A percentile compares a stretch with the other conserved stretches of the same genome.
Evolutionary conservation across 2,329 filamentous ascomycete genomes (phyloP).

Genomic region (Colletotrichum sp.): DNA sequence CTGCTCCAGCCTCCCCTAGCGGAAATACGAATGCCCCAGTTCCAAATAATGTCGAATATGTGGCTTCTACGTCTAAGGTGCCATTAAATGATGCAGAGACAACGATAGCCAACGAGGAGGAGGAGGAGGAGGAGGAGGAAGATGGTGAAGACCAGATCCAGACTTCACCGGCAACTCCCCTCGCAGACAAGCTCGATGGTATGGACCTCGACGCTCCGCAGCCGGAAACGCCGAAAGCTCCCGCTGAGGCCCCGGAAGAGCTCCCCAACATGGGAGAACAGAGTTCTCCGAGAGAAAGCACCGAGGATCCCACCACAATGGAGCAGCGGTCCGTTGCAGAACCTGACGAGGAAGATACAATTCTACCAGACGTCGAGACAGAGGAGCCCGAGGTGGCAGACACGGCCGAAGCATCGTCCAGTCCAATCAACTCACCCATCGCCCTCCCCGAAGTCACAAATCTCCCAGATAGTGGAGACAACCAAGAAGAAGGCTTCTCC

Average conservation of each 20-base stretch:
- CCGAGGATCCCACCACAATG: not conserved
- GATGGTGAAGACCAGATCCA: not conserved
- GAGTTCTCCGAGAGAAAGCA: not conserved
- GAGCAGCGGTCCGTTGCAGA: not conserved
- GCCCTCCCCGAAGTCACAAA: not conserved
- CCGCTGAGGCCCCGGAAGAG: not conserved
- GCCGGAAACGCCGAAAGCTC: not conserved
- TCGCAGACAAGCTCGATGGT: not conserved
- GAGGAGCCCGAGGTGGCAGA: rapidly evolving
- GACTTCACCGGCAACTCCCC: not conserved
- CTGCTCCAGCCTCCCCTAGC: not conserved
- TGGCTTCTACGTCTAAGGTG: not conserved
- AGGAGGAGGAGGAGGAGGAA: not conserved
- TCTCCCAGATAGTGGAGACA: not conserved
- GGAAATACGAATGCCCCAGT: not conserved
- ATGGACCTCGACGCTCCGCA: not conserved
- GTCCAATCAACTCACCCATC: not conserved
- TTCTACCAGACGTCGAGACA: not conserved
- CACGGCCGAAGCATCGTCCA: not conserved
- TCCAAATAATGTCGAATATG: not conserved
- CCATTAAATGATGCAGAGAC: not conserved
- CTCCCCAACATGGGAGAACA: not conserved
- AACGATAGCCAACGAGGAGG: not conserved
- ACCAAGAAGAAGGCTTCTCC: not conserved
- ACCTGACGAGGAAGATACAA: not conserved